These are phyloP conservation scores for Ustilago sp. DNA, from an alignment of 1,284 basidiomycete genomes.

Conservation along the genomic window DNA sequence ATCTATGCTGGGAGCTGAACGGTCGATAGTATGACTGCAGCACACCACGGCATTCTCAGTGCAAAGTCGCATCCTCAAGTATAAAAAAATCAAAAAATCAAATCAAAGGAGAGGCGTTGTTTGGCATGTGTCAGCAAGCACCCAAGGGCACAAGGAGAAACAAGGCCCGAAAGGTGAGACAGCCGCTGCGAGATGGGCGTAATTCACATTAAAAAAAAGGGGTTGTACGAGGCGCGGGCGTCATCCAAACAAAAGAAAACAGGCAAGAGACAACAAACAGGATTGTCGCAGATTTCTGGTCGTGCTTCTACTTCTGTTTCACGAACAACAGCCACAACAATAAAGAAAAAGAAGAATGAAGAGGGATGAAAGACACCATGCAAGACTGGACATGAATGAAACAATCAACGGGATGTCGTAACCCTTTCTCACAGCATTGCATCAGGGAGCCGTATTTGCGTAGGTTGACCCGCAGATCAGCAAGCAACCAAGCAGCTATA, in stretches of 20 bases:
- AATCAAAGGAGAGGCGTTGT: not conserved
- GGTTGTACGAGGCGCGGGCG: not conserved
- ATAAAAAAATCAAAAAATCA: not conserved
- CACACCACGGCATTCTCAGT: not conserved
- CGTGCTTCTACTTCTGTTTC: not conserved
- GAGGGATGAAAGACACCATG: not conserved
- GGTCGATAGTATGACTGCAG: not conserved
- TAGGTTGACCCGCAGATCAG: not conserved
- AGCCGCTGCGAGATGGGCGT: conserved; percentile 13
- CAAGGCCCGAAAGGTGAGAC: not conserved
- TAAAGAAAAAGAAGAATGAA: not conserved
- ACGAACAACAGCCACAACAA: not conserved
- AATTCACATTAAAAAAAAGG: not conserved
- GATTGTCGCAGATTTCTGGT: conserved; percentile 12
- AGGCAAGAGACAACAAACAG: conserved; percentile 28
- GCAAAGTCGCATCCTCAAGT: not conserved
- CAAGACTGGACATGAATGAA: conserved; percentile 3
- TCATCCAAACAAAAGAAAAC: not conserved
- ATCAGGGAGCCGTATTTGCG: too few species aligned
- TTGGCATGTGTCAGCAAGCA: not conserved
- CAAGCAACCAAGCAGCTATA: conserved; percentile 6
- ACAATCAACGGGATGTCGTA: not conserved
- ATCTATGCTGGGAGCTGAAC: not conserved
- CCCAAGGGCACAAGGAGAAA: not conserved
- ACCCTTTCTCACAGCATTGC: not conserved